phyloP scores from a whole-genome alignment of 1,284 basidiomycete species.

The Salmacisia buchloeana region DNA sequence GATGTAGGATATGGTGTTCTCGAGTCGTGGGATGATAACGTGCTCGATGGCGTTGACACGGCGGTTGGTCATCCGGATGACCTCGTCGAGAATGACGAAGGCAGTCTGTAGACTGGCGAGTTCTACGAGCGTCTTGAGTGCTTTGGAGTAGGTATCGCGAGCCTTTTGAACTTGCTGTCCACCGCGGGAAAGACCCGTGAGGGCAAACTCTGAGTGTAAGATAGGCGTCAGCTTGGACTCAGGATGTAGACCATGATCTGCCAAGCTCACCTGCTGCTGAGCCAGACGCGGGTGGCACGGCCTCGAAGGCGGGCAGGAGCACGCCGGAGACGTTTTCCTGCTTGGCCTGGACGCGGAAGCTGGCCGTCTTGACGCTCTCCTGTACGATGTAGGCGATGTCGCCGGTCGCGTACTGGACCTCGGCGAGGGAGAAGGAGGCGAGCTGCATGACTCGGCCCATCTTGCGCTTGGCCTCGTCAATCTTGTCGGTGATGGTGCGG shows the following conservation, averaged over 20 bases:
- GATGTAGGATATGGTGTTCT: slow-evolving; percentile 80
- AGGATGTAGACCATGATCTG: not conserved
- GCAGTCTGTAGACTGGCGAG: slow-evolving; percentile 89
- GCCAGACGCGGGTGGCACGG: slow-evolving; percentile 9
- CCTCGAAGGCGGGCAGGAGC: slow-evolving; percentile 82
- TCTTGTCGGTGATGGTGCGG: slow-evolving; percentile 57
- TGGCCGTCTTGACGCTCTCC: slow-evolving; percentile 64
- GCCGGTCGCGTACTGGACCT: slow-evolving; percentile 87
- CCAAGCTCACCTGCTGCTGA: slow-evolving; percentile 3
- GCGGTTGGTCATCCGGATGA: slow-evolving; percentile 95
- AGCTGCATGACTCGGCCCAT: slow-evolving; percentile 99
- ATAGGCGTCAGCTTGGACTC: not conserved
- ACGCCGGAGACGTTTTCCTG: slow-evolving; percentile 99
- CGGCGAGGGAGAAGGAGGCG: slow-evolving; percentile 95
- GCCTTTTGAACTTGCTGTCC: slow-evolving; percentile 92
- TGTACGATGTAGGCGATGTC: slow-evolving; percentile 75
- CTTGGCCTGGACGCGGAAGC: slow-evolving; percentile 86
- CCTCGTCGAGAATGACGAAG: slow-evolving; percentile 97
- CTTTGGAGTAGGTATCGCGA: slow-evolving; percentile 93
- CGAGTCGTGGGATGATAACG: slow-evolving; percentile 87
- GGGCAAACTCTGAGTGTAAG: slow-evolving; percentile 67
- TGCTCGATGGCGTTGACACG: slow-evolving; percentile 99
- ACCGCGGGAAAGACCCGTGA: slow-evolving; percentile 94
- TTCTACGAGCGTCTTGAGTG: slow-evolving; percentile 92
- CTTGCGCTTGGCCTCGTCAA: slow-evolving; percentile 94